Percentiles rank a stretch among this genome's conserved stretches.
Conservation (phyloP, 768 basidiomycete species). For the Boletales sp. region DNA sequence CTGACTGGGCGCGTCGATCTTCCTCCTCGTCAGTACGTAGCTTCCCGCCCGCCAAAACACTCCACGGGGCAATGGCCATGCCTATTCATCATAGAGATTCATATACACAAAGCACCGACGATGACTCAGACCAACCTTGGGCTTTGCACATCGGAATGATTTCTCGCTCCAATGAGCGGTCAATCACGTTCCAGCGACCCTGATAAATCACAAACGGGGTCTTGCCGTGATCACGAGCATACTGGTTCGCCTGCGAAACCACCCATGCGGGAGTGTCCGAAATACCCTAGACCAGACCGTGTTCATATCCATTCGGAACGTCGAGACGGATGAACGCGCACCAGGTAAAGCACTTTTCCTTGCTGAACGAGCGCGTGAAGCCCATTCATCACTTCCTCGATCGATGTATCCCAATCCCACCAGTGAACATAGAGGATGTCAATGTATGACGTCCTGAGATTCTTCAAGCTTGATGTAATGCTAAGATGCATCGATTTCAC, state of each 20-base stretch:
- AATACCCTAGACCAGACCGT: slow-evolving; percentile 28
- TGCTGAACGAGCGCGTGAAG: slow-evolving; percentile 40
- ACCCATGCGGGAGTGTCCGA: slow-evolving; percentile 50
- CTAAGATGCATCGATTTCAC: slow-evolving; percentile 33
- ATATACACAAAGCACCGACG: slow-evolving; percentile 8
- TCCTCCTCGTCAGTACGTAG: slow-evolving; percentile 33
- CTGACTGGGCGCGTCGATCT: slow-evolving; percentile 20
- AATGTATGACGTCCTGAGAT: slow-evolving; percentile 57
- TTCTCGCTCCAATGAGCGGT: slow-evolving; percentile 50
- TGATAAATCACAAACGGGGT: slow-evolving; percentile 55
- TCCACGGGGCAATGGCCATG: slow-evolving; percentile 36
- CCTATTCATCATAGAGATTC: slow-evolving; percentile 5
- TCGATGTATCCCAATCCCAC: slow-evolving; percentile 45
- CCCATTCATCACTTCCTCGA: slow-evolving; percentile 45
- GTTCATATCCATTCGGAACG: too few relatives aligned
- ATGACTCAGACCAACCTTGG: slow-evolving; percentile 28
- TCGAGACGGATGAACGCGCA: background rate
- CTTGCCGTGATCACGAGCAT: slow-evolving; percentile 44
- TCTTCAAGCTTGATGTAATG: slow-evolving; percentile 39
- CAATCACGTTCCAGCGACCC: slow-evolving; percentile 42
- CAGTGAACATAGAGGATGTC: slow-evolving; percentile 57
- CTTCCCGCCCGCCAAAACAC: slow-evolving; percentile 30
- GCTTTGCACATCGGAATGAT: slow-evolving; percentile 39
- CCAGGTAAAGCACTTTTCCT: slow-evolving; percentile 45
- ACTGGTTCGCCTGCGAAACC: slow-evolving; percentile 46